Evolutionary conservation across 257 asterid species (phyloP), one percentile per base, ranked within the genome.

Genomic region (Ligustrum vulgare): DNA sequence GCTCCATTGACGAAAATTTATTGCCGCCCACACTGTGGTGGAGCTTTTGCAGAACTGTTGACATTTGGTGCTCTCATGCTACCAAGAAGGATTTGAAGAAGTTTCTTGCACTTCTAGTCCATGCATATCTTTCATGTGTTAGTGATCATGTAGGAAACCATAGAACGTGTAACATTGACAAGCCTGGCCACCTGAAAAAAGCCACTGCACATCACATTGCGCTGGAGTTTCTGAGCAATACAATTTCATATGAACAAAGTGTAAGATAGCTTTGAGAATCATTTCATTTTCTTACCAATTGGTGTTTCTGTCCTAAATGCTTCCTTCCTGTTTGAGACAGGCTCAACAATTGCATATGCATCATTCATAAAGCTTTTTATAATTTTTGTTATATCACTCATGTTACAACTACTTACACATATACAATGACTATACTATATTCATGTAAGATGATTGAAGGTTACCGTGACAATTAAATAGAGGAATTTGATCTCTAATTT

Each of bases 41-140:
- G 84, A 81, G 84, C 75, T 56, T 84, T 79, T 89, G 97, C 78
- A 87, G 87, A 73, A 80, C 87, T 76, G 82, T 86, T 81, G 98
- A 94, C 86, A 80, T 90, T 56, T 94, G 98, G 98, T 86, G 89
- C 79, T 67, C 80, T 70, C 89, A 88, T 88, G 92, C 97, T 86
- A 72, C 87, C 60, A 91, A 89, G 83, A 94, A 86, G 82, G 88
- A 89, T 73, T 79, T 86, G 80, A 92, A 85, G 85, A 85, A 83
- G 70, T 89, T 90, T 82, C 77, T 94, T 36, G 73, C 84, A 12
- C 81, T 72, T 77, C 75, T 91, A 69, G 83, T 94, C 71, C 77
- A 70, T 77, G 83, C 83, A 60, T 86, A 87, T 67, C 67, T 83
- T 82, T 83, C 89, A 70, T 71, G 73, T 86, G 76, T 74, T 63